Percentiles rank a stretch among this genome's conserved stretches.
These are phyloP conservation scores for Trichoderma sp. DNA, from an alignment of 2,329 filamentous ascomycete genomes.

Conservation along the genomic window DNA sequence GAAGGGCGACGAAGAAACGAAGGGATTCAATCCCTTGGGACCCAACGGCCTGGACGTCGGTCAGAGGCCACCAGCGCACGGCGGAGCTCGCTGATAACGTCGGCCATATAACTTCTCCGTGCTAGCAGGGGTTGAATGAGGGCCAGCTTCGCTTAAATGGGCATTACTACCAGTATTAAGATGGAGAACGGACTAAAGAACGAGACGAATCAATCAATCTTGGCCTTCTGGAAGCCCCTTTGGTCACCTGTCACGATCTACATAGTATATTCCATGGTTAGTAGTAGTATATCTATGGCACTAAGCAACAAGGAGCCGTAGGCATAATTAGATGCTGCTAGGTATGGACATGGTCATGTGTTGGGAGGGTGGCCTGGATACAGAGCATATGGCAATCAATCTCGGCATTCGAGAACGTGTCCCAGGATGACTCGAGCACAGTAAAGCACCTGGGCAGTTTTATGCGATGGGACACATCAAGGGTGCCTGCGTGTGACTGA, in stretches of 20 bases:
- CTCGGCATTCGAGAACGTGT: neutral
- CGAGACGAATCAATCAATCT: neutral
- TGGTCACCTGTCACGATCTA: conserved; percentile 15
- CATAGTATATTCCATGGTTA: no score
- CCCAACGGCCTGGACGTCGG: neutral
- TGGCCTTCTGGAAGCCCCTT: conserved; percentile 13
- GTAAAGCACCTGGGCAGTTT: neutral
- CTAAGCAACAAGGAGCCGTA: neutral
- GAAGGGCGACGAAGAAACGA: neutral
- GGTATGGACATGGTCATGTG: neutral
- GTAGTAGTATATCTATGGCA: neutral
- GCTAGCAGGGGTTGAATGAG: conserved; percentile 5
- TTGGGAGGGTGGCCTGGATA: neutral
- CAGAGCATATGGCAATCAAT: neutral
- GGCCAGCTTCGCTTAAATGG: conserved; percentile 4
- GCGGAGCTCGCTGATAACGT: conserved; percentile 15
- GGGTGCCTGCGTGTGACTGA: neutral
- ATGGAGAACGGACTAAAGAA: neutral
- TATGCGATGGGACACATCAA: neutral
- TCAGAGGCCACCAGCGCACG: conserved; percentile 10
- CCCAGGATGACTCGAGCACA: neutral
- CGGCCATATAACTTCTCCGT: conserved; percentile 8
- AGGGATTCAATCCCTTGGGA: neutral
- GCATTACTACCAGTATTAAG: neutral
- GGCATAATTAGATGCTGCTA: neutral